Evolutionary conservation across 805 yeast genomes (phyloP).

Genomic region (Saturnispora zaruensis): DNA sequence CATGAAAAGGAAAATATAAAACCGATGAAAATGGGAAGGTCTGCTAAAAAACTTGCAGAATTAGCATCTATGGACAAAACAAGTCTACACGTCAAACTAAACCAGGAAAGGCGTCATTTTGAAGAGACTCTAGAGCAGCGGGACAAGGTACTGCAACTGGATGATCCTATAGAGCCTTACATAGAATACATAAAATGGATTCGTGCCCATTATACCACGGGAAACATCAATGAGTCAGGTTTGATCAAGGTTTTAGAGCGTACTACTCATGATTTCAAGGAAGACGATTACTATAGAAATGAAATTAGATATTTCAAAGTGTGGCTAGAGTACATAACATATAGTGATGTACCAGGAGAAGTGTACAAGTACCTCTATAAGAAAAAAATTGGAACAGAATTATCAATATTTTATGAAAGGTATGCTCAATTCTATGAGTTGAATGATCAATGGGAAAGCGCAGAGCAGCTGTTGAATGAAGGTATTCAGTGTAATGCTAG

Average conservation of each 20-base stretch:
- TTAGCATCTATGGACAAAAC: slow-evolving; percentile 29
- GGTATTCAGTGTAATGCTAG: slow-evolving; percentile 59
- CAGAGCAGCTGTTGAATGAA: slow-evolving; percentile 46
- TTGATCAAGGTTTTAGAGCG: slow-evolving; percentile 57
- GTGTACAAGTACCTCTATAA: slow-evolving; percentile 63
- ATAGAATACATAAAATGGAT: slow-evolving; percentile 74
- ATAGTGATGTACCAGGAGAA: slow-evolving; percentile 61
- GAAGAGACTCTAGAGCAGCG: slow-evolving; percentile 39
- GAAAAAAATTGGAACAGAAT: slow-evolving; percentile 57
- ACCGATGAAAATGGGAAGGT: slow-evolving; percentile 60
- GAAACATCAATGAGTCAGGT: slow-evolving; percentile 52
- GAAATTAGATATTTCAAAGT: slow-evolving; percentile 73
- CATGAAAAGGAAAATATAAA: slow-evolving; percentile 69
- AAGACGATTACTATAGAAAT: slow-evolving; percentile 59
- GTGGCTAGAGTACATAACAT: slow-evolving; percentile 73
- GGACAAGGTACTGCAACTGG: slow-evolving; percentile 45
- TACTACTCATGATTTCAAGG: slow-evolving; percentile 62
- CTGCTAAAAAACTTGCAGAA: slow-evolving; percentile 48
- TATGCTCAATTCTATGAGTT: slow-evolving; percentile 59
- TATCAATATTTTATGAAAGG: slow-evolving; percentile 71
- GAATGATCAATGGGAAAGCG: slow-evolving; percentile 40
- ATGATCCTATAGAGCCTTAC: slow-evolving; percentile 76
- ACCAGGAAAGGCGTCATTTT: slow-evolving; percentile 34
- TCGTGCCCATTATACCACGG: slow-evolving; percentile 53
- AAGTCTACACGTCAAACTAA: slow-evolving; percentile 10